Percentiles rank a stretch among this genome's conserved stretches.
Evolutionary conservation across 192 early-diverging fungal genomes (phyloP).

Genomic region (Coemansia sp.): DNA sequence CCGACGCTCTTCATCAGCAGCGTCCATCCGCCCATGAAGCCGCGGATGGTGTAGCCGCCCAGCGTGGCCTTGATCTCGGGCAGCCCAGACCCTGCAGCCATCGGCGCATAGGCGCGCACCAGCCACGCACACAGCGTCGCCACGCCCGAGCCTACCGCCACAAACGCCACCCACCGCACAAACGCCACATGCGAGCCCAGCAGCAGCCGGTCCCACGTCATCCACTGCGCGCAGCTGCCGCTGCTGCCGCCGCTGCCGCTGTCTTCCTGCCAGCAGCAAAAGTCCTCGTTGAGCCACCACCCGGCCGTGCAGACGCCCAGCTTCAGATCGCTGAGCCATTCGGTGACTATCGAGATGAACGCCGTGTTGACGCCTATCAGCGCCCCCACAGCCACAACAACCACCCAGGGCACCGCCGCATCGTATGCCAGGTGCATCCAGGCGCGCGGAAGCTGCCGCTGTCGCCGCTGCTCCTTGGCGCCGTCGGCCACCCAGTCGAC

Average conservation of each 20-base stretch:
- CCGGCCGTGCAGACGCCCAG: slow-evolving; percentile 76
- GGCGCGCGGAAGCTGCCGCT: slow-evolving; percentile 7
- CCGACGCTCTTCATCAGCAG: no score
- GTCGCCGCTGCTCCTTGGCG: slow-evolving; percentile 54
- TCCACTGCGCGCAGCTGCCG: slow-evolving; percentile 65
- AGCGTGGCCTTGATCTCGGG: slow-evolving; percentile 87
- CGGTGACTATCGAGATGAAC: slow-evolving; percentile 84
- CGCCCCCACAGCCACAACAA: slow-evolving; percentile 75
- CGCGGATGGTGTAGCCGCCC: slow-evolving; percentile 90
- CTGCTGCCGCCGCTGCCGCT: background rate
- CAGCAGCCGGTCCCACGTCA: slow-evolving; percentile 66
- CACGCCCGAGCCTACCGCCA: slow-evolving; percentile 70
- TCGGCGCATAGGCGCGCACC: slow-evolving; percentile 75
- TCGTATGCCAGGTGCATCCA: slow-evolving; percentile 60
- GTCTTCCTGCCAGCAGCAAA: slow-evolving; percentile 78
- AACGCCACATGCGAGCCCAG: slow-evolving; percentile 53
- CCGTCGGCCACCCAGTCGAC: slow-evolving; percentile 67
- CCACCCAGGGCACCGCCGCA: slow-evolving; percentile 80
- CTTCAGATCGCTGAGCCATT: slow-evolving; percentile 89
- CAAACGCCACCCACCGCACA: slow-evolving; percentile 80
- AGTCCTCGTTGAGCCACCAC: slow-evolving; percentile 91
- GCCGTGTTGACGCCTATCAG: slow-evolving; percentile 83
- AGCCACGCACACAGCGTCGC: slow-evolving; percentile 72
- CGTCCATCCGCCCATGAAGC: slow-evolving; percentile 91
- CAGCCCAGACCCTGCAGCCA: slow-evolving; percentile 94